A percentile compares a stretch with the other conserved stretches of the same genome.
phyloP scores from a whole-genome alignment of 169 alveolate species.

The Eimeria maxima region DNA sequence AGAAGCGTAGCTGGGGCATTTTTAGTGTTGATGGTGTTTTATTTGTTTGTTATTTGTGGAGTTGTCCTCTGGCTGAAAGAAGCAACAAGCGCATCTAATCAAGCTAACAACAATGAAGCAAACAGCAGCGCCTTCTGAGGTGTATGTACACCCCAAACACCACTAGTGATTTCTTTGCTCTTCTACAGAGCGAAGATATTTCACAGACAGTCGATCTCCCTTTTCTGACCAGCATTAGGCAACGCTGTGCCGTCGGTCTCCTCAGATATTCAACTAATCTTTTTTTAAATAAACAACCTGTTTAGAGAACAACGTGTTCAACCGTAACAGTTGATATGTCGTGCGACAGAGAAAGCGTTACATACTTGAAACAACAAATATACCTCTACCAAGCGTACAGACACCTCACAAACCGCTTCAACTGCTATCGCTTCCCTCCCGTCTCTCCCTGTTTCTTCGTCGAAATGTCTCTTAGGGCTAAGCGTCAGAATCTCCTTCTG shows the following conservation, averaged over 20 bases:
- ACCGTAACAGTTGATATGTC: no score
- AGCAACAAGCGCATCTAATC: background rate
- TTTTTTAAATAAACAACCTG: no score
- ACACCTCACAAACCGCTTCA: background rate
- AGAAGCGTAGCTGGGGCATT: conserved; percentile 1
- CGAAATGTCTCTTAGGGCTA: no score
- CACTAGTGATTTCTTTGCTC: background rate
- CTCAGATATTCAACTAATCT: no score
- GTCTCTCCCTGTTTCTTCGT: background rate
- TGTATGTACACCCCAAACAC: background rate
- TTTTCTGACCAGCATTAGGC: no score
- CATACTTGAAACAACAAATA: no score
- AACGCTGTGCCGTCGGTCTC: no score
- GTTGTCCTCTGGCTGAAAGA: background rate
- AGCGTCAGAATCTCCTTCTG: no score
- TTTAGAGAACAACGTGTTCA: no score
- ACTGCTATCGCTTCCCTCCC: background rate
- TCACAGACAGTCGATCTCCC: background rate
- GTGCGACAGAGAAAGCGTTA: no score
- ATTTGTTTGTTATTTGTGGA: background rate
- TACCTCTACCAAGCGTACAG: background rate
- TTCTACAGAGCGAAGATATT: background rate
- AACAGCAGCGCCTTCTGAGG: background rate
- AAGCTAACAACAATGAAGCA: background rate
- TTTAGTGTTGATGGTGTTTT: background rate